Conservation (phyloP, 306 rosid genomes). For the Abrus precatorius region DNA sequence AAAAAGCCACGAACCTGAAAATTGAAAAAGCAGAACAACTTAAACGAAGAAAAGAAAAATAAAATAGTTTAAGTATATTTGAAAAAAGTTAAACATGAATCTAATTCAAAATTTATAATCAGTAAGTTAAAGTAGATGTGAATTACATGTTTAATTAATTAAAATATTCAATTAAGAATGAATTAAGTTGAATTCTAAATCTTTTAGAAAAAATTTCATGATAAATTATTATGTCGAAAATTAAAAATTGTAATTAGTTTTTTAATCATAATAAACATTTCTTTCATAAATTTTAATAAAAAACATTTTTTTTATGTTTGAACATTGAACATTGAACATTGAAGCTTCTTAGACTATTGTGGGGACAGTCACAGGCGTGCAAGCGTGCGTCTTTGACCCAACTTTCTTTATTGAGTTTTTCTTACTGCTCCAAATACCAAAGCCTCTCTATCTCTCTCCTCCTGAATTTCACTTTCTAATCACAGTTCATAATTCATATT, state of each 20-base stretch:
- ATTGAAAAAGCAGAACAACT: neutral
- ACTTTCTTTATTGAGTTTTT: constrained; percentile 18
- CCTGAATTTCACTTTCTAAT: constrained; percentile 44
- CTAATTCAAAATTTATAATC: no score
- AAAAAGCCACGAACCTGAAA: neutral
- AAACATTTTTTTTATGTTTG: neutral
- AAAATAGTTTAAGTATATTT: no score
- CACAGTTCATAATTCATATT: constrained; percentile 42
- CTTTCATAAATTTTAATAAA: neutral
- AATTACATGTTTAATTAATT: constrained; percentile 6
- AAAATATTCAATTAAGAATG: neutral
- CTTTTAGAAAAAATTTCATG: neutral
- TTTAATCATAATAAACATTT: no score
- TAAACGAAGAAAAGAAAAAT: neutral
- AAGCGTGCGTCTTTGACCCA: constrained; percentile 72
- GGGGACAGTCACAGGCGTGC: constrained; percentile 62
- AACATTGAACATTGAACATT: constrained; percentile 13
- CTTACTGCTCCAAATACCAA: constrained; percentile 30
- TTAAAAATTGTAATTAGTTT: neutral
- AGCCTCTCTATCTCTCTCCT: constrained; percentile 28
- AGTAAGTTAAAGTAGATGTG: no score
- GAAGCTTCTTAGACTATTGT: constrained; percentile 27
- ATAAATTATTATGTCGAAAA: neutral
- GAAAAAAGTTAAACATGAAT: no score
- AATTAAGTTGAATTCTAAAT: neutral